Evolutionary conservation across 2,329 filamentous ascomycete genomes (phyloP), one percentile per base, ranked within the genome.

Genomic region (Leptographium radiaticola): DNA sequence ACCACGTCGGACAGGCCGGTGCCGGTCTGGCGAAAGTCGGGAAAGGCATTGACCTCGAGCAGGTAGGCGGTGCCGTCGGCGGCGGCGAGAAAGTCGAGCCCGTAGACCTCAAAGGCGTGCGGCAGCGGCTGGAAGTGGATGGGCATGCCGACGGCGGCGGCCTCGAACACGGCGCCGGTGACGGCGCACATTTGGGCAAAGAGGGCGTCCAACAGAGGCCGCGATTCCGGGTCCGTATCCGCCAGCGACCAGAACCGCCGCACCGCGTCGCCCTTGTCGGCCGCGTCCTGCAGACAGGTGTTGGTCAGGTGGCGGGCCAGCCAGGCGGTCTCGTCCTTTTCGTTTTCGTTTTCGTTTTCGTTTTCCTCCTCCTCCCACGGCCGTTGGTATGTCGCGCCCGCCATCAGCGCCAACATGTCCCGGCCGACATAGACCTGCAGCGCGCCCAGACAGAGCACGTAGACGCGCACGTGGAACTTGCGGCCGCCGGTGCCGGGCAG

Each of bases 391-490:
- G 81, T 68, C 57, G 80, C 79, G 11, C 81, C 83, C 0, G 93
- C 89, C 69, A 97, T 97, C 39, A 98, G 81, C 0, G 91, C 90
- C 12, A 98, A 83, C 89, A 97, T 95, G 56, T 83, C 82, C 61
- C 75, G 81, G 76, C 94, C 95, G 60, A 97, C 87, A 70, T 88
- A 90, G 53, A 97, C 81, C 56, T 82, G 76, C 13, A 98, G 74
- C 1, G 83, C 80, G 45, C 89, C 90, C 1, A 83, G 75, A 52
- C 88, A 87, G 56, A 95, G 77, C 30, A 95, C 87, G 68, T 98
- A 98, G 2, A 86, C 88, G 46, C 93, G 79, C 64, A 98, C 88
- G 70, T 98, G 93, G 71, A 97, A 98, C 69, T 98, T 98, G 59
- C 86, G 80, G 55, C 76, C 73, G 57, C 76, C 73, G 34, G 77